A percentile compares a stretch with the other conserved stretches of the same genome.
Evolutionary conservation across 192 early-diverging fungal genomes (phyloP).

Genomic region (Neocallimastix lanati): DNA sequence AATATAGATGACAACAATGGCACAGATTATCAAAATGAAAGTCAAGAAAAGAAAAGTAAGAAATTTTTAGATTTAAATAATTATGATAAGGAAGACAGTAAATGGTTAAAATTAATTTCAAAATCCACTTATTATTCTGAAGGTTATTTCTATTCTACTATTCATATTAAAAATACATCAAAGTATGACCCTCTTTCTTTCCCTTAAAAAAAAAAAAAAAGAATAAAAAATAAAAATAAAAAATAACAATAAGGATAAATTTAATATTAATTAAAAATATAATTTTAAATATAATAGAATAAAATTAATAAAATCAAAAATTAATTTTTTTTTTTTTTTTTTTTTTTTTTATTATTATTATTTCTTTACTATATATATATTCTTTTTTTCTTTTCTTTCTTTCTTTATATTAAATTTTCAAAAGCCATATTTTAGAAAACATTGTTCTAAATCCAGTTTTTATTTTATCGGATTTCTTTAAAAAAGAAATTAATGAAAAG

Average conservation of each 20-base stretch:
- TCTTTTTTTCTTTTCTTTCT: neutral
- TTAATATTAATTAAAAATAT: too few species aligned
- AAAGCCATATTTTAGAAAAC: neutral
- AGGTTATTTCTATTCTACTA: neutral
- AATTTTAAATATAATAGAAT: too few species aligned
- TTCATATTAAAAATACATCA: neutral
- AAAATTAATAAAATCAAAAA: too few species aligned
- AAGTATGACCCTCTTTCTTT: neutral
- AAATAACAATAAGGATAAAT: too few species aligned
- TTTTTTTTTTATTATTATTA: too few species aligned
- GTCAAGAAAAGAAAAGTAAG: too few species aligned
- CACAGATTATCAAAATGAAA: too few species aligned
- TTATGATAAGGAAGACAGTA: neutral
- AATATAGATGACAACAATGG: too few species aligned
- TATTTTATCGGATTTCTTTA: neutral
- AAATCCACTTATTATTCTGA: neutral
- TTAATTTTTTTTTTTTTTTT: too few species aligned
- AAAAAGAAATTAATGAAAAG: neutral
- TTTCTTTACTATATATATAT: neutral
- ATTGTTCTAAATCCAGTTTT: neutral
- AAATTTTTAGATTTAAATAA: neutral
- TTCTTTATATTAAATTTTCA: neutral
- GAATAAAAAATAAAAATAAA: too few species aligned
- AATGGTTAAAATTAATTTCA: neutral
- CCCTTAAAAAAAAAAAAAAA: too few species aligned